Percentiles rank a stretch among this genome's conserved stretches.
Conservation (phyloP, 768 basidiomycete genomes). For the Boletus coccyginus region DNA sequence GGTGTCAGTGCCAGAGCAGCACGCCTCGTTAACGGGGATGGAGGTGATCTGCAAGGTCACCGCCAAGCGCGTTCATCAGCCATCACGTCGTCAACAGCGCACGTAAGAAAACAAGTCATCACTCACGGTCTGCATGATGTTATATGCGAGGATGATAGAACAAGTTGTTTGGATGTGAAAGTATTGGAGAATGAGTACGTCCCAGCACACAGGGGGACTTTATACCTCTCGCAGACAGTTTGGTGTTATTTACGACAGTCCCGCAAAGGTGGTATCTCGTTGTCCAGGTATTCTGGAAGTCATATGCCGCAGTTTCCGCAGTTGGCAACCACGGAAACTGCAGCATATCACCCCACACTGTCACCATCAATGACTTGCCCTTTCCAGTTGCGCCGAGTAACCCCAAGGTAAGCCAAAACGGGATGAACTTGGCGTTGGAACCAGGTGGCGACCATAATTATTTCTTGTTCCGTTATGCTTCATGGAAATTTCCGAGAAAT, state of each 20-base stretch:
- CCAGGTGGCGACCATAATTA: not conserved
- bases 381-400: not conserved
- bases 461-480: too few relatives aligned
- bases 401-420: not conserved
- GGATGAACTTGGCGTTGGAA: not conserved
- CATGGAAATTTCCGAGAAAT: not conserved
- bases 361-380: not conserved
- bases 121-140: slow-evolving; percentile 22
- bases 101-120: not conserved
- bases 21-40: slow-evolving; percentile 10
- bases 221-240: slow-evolving; percentile 2
- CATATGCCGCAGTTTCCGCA: too few relatives aligned
- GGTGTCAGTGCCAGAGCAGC: slow-evolving; percentile 3
- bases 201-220: not conserved
- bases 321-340: too few relatives aligned
- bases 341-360: not conserved
- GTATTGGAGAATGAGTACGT: not conserved
- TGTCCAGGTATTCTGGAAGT: not conserved
- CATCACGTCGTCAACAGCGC: not conserved
- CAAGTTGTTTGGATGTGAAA: not conserved
- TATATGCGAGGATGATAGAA: not conserved
- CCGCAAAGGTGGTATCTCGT: not conserved
- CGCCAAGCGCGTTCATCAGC: not conserved
- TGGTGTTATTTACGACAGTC: not conserved
- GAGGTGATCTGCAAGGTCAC: slow-evolving; percentile 1